Percentiles rank a stretch among this genome's conserved stretches.
phyloP scores from a whole-genome alignment of 495 filamentous ascomycete genomes.

The Oleoguttula mirabilis region DNA sequence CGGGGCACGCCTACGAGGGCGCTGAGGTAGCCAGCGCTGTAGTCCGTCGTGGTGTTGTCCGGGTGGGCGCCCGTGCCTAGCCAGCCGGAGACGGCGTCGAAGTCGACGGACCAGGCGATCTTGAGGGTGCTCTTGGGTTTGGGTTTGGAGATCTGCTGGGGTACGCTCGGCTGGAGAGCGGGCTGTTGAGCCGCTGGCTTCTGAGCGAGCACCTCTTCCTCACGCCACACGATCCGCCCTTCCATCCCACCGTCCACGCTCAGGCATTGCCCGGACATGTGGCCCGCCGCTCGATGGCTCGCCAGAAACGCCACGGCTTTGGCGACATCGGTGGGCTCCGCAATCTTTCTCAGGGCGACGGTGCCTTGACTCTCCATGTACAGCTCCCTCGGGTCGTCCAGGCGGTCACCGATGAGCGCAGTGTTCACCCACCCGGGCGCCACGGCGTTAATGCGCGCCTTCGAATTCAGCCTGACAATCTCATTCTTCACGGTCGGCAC shows the following conservation, averaged over 20 bases:
- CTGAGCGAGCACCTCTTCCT: slow-evolving; percentile 27
- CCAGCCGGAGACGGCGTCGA: slow-evolving; percentile 50
- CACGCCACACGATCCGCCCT: slow-evolving; percentile 34
- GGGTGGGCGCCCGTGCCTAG: slow-evolving; percentile 43
- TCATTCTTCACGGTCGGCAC: slow-evolving; percentile 44
- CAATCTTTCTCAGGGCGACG: slow-evolving; percentile 36
- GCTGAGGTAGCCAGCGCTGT: slow-evolving; percentile 46
- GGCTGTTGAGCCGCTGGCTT: slow-evolving; percentile 3
- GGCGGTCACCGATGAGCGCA: slow-evolving; percentile 34
- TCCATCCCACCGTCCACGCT: slow-evolving; percentile 43
- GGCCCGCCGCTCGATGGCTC: slow-evolving; percentile 40
- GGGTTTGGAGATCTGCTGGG: slow-evolving; percentile 21
- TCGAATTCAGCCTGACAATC: slow-evolving; percentile 39
- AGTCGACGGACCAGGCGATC: slow-evolving; percentile 44
- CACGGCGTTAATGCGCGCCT: slow-evolving; percentile 45
- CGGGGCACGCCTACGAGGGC: slow-evolving; percentile 48
- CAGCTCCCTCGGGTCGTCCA: slow-evolving; percentile 37
- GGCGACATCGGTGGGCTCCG: slow-evolving; percentile 40
- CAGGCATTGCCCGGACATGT: slow-evolving; percentile 43
- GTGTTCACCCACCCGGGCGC: slow-evolving; percentile 41
- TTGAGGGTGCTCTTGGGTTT: slow-evolving; percentile 35
- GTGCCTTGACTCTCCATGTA: slow-evolving; percentile 38
- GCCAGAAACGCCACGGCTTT: slow-evolving; percentile 42
- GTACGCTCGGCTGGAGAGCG: slow-evolving; percentile 15
- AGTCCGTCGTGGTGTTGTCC: slow-evolving; percentile 46